Percentiles rank a stretch among this genome's conserved stretches.
phyloP scores from a whole-genome alignment of 2,329 filamentous ascomycete genomes.

The Aspergillus ruber region DNA sequence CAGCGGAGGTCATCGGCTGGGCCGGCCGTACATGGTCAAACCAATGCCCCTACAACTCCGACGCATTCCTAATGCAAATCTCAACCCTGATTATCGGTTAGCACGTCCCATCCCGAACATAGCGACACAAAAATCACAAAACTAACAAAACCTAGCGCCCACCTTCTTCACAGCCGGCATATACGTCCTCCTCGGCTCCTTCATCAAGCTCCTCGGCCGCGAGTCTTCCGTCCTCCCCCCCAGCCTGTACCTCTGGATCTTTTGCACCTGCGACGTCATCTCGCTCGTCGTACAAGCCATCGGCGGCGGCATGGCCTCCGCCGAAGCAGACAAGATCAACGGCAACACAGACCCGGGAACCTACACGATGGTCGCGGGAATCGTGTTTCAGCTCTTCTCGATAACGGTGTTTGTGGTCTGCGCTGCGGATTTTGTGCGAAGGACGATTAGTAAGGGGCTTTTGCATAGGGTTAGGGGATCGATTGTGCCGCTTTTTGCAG shows the following conservation, averaged over 20 bases:
- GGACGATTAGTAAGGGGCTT: slow-evolving; percentile 22
- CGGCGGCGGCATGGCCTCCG: slow-evolving; percentile 48
- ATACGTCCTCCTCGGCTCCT: slow-evolving; percentile 44
- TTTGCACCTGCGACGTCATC: slow-evolving; percentile 49
- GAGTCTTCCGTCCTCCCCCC: slow-evolving; percentile 40
- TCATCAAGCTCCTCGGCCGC: slow-evolving; percentile 41
- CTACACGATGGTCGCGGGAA: slow-evolving; percentile 48
- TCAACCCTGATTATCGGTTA: slow-evolving; percentile 35
- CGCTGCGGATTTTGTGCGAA: slow-evolving; percentile 43
- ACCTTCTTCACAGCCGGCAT: slow-evolving; percentile 49
- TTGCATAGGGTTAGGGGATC: slow-evolving; percentile 19
- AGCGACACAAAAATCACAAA: neutral
- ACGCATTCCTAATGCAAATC: slow-evolving; percentile 48
- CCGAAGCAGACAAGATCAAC: slow-evolving; percentile 35
- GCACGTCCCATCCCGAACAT: slow-evolving; percentile 1
- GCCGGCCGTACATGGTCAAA: slow-evolving; percentile 44
- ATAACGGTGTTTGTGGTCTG: slow-evolving; percentile 48
- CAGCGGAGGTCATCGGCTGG: slow-evolving; percentile 45
- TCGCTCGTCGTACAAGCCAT: slow-evolving; percentile 52
- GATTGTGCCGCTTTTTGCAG: slow-evolving; percentile 27
- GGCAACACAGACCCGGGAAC: slow-evolving; percentile 46
- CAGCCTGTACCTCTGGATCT: slow-evolving; percentile 43
- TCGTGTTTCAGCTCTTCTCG: slow-evolving; percentile 53
- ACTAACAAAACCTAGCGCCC: slow-evolving; percentile 25
- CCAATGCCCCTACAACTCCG: slow-evolving; percentile 44